Conservation (phyloP, 345 rosid genomes). For the Syzygium jambos region DNA sequence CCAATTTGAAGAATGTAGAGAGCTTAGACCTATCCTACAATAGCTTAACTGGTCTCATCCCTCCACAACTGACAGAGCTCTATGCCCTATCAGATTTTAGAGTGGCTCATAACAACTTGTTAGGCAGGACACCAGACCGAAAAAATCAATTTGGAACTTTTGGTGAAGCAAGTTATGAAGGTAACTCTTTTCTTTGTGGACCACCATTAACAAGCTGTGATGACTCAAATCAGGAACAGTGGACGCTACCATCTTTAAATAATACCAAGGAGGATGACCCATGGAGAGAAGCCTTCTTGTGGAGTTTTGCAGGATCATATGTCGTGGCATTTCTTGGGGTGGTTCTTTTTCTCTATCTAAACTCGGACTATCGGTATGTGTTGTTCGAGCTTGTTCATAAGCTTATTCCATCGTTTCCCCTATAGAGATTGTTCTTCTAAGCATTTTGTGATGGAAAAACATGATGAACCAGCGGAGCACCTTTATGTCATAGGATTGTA, state of each 20-base stretch:
- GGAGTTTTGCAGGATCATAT: not conserved
- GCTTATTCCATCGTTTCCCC: not conserved
- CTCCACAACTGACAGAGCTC: not conserved
- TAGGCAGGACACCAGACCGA: not conserved
- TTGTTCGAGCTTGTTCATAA: not conserved
- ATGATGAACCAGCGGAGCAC: not conserved
- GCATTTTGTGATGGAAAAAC: not conserved
- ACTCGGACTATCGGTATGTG: not conserved
- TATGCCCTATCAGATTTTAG: not conserved
- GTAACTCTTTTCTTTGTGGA: not conserved
- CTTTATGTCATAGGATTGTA: not conserved
- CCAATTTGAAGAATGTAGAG: not conserved
- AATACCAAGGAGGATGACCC: not conserved
- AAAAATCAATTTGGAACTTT: not conserved
- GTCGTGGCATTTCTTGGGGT: not conserved
- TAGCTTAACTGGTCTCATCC: not conserved
- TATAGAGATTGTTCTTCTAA: not conserved
- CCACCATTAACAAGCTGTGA: not conserved
- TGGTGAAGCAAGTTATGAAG: not conserved
- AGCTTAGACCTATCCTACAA: not conserved
- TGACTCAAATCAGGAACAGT: not conserved
- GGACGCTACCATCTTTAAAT: not conserved
- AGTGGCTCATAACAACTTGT: constrained; percentile 10
- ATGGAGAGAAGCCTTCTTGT: not conserved
- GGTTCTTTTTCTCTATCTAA: not conserved